These are phyloP conservation scores for Polytrichum commune DNA, from an alignment of 225 moss, liverwort and hornwort species.

Conservation along the genomic window DNA sequence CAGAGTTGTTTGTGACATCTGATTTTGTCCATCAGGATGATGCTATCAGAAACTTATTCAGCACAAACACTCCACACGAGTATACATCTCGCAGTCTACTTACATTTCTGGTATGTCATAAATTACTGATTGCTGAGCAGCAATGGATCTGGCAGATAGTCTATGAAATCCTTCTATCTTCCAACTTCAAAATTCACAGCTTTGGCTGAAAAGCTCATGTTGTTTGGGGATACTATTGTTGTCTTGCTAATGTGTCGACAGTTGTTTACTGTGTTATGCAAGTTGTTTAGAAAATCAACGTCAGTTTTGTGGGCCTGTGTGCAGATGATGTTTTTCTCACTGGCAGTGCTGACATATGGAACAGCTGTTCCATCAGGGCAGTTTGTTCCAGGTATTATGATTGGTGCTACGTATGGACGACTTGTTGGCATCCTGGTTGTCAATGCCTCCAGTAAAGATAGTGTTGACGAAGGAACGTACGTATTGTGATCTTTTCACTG, in stretches of 20 bases:
- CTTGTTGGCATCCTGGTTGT: conserved; percentile 99
- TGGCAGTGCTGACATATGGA: conserved; percentile 98
- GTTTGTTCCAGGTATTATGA: conserved; percentile 99
- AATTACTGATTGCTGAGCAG: not conserved
- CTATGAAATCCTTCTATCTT: no score
- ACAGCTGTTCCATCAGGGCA: conserved; percentile 99
- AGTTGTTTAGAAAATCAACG: no score
- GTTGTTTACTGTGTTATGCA: no score
- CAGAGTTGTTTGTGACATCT: no score
- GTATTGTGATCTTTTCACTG: conserved; percentile 40
- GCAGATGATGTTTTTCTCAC: conserved; percentile 93
- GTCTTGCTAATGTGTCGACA: no score
- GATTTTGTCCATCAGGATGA: conserved; percentile 66
- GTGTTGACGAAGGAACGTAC: conserved; percentile 99
- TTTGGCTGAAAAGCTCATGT: no score
- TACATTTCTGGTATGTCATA: conserved; percentile 72
- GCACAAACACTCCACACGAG: conserved; percentile 86
- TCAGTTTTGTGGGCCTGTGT: not conserved
- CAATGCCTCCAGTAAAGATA: conserved; percentile 86
- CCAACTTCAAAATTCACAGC: no score
- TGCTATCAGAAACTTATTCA: conserved; percentile 96
- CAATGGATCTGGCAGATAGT: no score
- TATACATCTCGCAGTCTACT: conserved; percentile 82
- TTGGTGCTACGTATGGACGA: conserved; percentile 97
- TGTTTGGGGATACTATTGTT: no score